Evolutionary conservation across 306 rosid genomes (phyloP).

Genomic region (Cicer pinnatifidum): DNA sequence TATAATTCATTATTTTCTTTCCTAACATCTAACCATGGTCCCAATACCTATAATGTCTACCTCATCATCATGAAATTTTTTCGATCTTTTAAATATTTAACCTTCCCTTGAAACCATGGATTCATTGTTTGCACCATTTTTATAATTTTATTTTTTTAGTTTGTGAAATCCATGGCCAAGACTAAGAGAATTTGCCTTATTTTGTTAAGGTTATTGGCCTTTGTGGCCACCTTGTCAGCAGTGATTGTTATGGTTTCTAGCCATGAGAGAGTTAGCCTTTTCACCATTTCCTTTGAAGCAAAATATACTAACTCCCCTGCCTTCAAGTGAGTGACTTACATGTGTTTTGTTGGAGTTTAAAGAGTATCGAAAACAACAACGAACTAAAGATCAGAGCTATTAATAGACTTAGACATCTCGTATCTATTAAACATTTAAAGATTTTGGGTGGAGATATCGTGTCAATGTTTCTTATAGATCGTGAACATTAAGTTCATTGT

Average conservation of each 20-base stretch:
- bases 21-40: slow-evolving; percentile 44
- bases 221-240: slow-evolving; percentile 68
- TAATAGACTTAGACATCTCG: too few relatives aligned
- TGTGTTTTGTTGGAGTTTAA: background rate
- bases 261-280: slow-evolving; percentile 56
- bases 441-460: too few relatives aligned
- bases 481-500: too few relatives aligned
- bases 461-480: too few relatives aligned
- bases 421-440: too few relatives aligned
- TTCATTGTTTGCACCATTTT: slow-evolving; percentile 31
- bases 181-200: slow-evolving; percentile 56
- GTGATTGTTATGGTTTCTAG: slow-evolving; percentile 80
- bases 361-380: too few relatives aligned
- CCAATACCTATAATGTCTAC: slow-evolving; percentile 26
- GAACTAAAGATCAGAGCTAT: too few relatives aligned
- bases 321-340: slow-evolving; percentile 58
- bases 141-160: background rate
- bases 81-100: slow-evolving; percentile 32
- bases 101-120: slow-evolving; percentile 12
- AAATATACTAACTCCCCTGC: slow-evolving; percentile 72
- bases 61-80: slow-evolving; percentile 14
- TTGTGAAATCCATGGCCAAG: slow-evolving; percentile 49
- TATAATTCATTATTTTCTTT: slow-evolving; percentile 45
- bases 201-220: slow-evolving; percentile 64
- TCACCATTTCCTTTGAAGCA: slow-evolving; percentile 59